Evolutionary conservation across 257 asterid species (phyloP).

Genomic region (Salvia miltiorrhiza): DNA sequence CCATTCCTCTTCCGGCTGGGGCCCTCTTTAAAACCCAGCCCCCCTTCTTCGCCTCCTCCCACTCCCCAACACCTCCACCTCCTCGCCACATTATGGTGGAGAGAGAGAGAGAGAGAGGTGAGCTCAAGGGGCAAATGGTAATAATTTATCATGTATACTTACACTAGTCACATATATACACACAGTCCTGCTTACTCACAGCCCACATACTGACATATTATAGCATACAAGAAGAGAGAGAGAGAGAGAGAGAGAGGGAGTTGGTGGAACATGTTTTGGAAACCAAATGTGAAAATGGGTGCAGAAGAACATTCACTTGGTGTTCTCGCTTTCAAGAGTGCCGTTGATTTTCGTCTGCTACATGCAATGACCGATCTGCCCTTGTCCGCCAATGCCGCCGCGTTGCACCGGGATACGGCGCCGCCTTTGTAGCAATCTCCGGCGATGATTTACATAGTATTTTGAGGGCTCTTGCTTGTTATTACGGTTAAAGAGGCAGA

Average conservation of each 20-base stretch:
- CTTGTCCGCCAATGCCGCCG: conserved; percentile 13
- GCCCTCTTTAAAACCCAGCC: conserved; percentile 30
- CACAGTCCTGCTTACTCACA: conserved; percentile 3
- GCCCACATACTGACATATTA: background rate
- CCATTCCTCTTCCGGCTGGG: conserved; percentile 34
- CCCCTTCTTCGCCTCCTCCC: conserved; percentile 35
- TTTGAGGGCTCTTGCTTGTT: conserved; percentile 41
- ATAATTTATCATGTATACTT: conserved; percentile 3
- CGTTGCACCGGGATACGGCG: background rate
- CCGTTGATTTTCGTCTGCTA: conserved; percentile 10
- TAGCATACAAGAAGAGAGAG: conserved; percentile 1
- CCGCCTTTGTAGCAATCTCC: conserved; percentile 12
- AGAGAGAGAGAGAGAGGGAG: conserved; percentile 26
- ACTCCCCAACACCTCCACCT: conserved; percentile 42
- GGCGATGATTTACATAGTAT: conserved; percentile 17
- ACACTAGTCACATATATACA: background rate
- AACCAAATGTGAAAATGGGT: conserved; percentile 33
- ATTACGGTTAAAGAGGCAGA: conserved; percentile 47
- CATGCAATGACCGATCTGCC: conserved; percentile 39
- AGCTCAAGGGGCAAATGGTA: conserved; percentile 16
- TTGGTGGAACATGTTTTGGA: conserved; percentile 33
- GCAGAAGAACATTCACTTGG: background rate
- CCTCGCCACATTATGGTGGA: conserved; percentile 24
- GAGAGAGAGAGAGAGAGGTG: conserved; percentile 11
- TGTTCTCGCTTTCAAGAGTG: background rate